Evolutionary conservation across 2,329 filamentous ascomycete genomes (phyloP).

Genomic region (Sarocladiaceae sp.): DNA sequence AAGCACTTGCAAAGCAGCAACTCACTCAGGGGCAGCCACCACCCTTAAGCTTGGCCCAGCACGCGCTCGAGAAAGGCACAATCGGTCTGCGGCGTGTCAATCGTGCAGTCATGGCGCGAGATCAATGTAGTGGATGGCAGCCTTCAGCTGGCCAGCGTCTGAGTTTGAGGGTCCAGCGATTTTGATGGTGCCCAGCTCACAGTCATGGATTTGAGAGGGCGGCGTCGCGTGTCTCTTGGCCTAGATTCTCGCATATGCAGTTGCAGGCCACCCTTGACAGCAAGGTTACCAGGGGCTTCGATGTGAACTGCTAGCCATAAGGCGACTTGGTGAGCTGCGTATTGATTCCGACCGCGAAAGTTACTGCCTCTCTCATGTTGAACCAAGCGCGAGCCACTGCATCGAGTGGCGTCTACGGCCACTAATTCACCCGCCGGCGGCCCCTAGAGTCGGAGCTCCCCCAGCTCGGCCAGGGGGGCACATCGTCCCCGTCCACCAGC

Average conservation of each 20-base stretch:
- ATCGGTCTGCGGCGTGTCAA: background rate
- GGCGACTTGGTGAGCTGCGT: background rate
- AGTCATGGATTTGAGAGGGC: background rate
- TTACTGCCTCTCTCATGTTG: background rate
- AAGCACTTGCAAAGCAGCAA: background rate
- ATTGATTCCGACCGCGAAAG: too few relatives aligned
- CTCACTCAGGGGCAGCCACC: background rate
- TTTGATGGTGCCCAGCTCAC: background rate
- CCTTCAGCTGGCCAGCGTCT: background rate
- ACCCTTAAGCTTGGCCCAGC: background rate
- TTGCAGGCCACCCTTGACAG: background rate
- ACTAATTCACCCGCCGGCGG: background rate
- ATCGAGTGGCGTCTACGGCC: constrained; percentile 2
- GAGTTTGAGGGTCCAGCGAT: background rate
- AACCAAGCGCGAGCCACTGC: background rate
- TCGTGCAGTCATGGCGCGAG: background rate
- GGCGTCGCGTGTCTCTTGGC: background rate
- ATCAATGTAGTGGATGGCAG: background rate
- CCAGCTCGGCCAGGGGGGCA: background rate
- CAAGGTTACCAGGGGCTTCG: constrained; percentile 3
- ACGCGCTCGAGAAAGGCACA: background rate
- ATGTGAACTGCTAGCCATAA: background rate
- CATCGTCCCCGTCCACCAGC: too few relatives aligned
- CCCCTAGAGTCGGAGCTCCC: constrained; percentile 2
- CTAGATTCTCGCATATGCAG: background rate